Conservation (phyloP, 129 eudicot species). For the Flaveria brownii region DNA sequence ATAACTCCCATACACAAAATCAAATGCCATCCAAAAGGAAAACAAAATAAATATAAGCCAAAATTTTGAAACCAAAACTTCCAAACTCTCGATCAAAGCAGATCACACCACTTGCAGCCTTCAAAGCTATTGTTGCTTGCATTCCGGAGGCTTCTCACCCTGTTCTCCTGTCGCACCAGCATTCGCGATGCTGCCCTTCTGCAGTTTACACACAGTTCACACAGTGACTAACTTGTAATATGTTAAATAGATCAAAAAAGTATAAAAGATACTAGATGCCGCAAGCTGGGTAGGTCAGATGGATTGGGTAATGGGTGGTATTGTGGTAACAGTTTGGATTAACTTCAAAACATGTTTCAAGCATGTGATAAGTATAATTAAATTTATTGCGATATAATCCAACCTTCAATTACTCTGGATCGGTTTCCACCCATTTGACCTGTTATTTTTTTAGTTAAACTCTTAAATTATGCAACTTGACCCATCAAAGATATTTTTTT, state of each 20-base stretch:
- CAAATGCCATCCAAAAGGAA: background rate
- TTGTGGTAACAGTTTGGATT: no score
- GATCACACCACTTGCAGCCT: conserved; percentile 5
- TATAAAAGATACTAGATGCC: conserved; percentile 2
- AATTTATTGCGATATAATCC: background rate
- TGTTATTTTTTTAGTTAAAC: background rate
- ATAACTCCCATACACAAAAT: conserved; percentile 23
- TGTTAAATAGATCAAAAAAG: background rate
- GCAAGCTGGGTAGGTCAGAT: background rate
- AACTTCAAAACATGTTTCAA: background rate
- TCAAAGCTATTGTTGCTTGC: conserved; percentile 67
- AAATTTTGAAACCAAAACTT: conserved; percentile 22
- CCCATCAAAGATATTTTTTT: background rate
- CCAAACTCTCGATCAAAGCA: conserved; percentile 20
- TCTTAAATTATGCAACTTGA: background rate
- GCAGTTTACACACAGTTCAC: conserved; percentile 31
- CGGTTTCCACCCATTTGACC: background rate
- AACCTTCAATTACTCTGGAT: background rate
- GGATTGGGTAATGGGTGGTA: background rate
- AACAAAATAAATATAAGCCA: conserved; percentile 14
- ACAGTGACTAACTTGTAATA: conserved; percentile 4
- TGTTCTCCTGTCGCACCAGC: conserved; percentile 48
- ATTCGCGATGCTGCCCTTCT: conserved; percentile 47
- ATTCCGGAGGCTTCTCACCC: conserved; percentile 71
- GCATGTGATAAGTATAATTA: background rate